These are phyloP conservation scores for Cyberlindnera mississippiensis DNA, from an alignment of 805 yeast species.

Conservation along the genomic window DNA sequence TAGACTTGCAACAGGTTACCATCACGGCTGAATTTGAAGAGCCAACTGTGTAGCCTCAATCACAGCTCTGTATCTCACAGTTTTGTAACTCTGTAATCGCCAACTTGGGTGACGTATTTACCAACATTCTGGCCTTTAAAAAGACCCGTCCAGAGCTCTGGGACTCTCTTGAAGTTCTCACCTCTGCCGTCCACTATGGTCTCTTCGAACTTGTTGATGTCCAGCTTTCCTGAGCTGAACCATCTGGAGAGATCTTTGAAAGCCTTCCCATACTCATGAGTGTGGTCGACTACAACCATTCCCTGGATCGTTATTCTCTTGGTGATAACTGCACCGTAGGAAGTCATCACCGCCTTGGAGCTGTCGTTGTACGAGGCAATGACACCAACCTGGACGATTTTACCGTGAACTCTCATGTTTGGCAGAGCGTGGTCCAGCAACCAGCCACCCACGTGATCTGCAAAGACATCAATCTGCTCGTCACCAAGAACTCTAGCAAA, in stretches of 20 bases:
- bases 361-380: conserved; percentile 50
- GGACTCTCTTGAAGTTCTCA: conserved; percentile 40
- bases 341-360: conserved; percentile 32
- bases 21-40: no score
- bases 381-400: conserved; percentile 58
- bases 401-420: conserved; percentile 36
- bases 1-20: no score
- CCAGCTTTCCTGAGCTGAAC: conserved; percentile 40
- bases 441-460: conserved; percentile 64
- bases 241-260: conserved; percentile 32
- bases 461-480: conserved; percentile 48
- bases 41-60: no score
- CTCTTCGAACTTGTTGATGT: conserved; percentile 32
- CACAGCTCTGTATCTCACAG: no score
- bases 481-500: conserved; percentile 41
- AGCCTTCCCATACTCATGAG: conserved; percentile 36
- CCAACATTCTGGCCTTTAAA: conserved; percentile 46
- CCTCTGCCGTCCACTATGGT: conserved; percentile 39
- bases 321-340: conserved; percentile 41
- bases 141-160: conserved; percentile 43
- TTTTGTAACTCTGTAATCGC: conserved; percentile 5
- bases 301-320: conserved; percentile 52
- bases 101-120: conserved; percentile 43
- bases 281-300: conserved; percentile 45
- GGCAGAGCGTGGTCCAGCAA: conserved; percentile 42